Base-by-base conservation (phyloP, 306 rosid species). In the Lupinus albus region DNA sequence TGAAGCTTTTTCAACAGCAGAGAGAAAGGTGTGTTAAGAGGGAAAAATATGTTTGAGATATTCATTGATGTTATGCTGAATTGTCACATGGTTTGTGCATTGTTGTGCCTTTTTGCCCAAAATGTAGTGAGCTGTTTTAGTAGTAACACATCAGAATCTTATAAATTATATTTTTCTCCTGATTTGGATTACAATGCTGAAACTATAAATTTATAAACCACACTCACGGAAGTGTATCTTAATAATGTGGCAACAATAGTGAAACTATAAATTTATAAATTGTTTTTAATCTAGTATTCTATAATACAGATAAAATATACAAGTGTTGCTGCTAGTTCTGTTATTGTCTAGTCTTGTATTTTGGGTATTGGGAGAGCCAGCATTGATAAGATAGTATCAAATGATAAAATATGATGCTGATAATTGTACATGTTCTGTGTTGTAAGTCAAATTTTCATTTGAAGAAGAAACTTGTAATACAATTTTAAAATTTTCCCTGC, bases 1-100 rank as follows among this genome's bases (percentile, higher is more conserved):
- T 56, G 76, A 38, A 49, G 58, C 66, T 64, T 80, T 75, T 73
- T 50, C 67, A 32, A 61, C 17, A 72, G 25, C 20, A 12, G 20
- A 67, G 61, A 67, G 61, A 35, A 66, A 50, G 11, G 50, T 17
- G 1, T 51, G 54, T 1, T 51, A 13, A 18, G 21, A n/a, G 52
- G 62, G 11, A 3, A 16, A 11, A 7, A 35, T 44, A 10, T 67
- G 51, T 25, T 18, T 52, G 42, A 47, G 62, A 52, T 41, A 20
- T 50, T 35, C 9, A 36, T 36, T 8, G 7, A 17, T 18, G 30
- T 25, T 25, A 25, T 25, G 30, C 30, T 25, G 30, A 25, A 25
- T 25, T 25, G 30, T 25, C 30, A 25, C 30, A 25, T 25, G 30
- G 30, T 25, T 5, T 38, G 6, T 20, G 21, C 44, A 20, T 35